phyloP scores from a whole-genome alignment of 2,329 filamentous ascomycete genomes.

The Colletotrichum kahawae region DNA sequence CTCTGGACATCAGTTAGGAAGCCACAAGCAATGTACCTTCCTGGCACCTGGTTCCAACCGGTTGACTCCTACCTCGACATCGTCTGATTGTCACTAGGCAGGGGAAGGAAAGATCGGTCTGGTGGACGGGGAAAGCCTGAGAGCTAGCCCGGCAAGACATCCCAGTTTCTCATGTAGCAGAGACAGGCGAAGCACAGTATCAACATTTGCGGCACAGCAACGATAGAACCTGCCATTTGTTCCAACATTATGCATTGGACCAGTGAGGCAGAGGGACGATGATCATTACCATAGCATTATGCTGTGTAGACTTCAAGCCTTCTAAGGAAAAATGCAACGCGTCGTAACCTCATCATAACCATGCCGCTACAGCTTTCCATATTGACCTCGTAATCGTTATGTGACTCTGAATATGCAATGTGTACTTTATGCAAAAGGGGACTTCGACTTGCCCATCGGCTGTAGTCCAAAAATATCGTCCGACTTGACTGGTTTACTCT shows the following conservation, averaged over 20 bases:
- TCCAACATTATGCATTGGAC: neutral
- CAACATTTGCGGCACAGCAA: neutral
- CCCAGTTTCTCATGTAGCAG: neutral
- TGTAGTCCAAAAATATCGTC: conserved; percentile 63
- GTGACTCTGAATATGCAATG: neutral
- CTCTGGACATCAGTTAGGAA: neutral
- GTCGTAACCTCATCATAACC: neutral
- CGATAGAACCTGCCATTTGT: neutral
- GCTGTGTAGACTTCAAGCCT: neutral
- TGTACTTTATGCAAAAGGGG: conserved; percentile 1
- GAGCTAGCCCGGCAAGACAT: neutral
- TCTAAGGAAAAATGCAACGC: neutral
- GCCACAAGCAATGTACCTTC: neutral
- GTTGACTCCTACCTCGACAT: neutral
- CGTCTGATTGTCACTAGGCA: neutral
- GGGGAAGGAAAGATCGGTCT: neutral
- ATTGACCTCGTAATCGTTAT: neutral
- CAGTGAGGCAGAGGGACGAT: neutral
- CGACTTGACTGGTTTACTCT: conserved; percentile 37
- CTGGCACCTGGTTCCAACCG: neutral
- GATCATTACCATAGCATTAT: neutral
- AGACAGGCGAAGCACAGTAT: neutral
- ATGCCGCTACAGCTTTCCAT: neutral
- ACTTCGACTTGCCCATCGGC: conserved; percentile 38
- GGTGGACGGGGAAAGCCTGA: neutral